These are phyloP conservation scores for Botrytis byssoidea DNA, from an alignment of 2,329 filamentous ascomycete genomes.

Conservation along the genomic window DNA sequence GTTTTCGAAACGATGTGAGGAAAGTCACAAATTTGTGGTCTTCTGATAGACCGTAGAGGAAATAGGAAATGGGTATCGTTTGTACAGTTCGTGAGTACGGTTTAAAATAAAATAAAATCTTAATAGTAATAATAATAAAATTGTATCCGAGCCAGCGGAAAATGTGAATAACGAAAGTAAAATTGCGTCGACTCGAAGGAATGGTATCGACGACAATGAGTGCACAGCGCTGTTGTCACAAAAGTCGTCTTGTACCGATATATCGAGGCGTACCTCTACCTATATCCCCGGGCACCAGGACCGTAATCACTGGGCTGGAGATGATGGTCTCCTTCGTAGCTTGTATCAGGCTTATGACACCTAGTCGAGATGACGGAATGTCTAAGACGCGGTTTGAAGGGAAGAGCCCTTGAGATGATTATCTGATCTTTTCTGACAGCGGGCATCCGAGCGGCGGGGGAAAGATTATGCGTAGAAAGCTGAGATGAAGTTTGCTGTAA, in stretches of 20 bases:
- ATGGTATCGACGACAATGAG: conserved; percentile 52
- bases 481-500: conserved; percentile 11
- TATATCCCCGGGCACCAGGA: conserved; percentile 42
- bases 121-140: conserved; percentile 32
- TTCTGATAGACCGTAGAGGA: conserved; percentile 10
- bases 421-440: conserved; percentile 53
- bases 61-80: conserved; percentile 36
- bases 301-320: conserved; percentile 33
- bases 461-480: conserved; percentile 4
- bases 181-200: conserved; percentile 45
- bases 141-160: conserved; percentile 55
- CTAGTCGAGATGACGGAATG: conserved; percentile 36
- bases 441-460: conserved; percentile 50
- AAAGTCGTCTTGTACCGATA: conserved; percentile 19
- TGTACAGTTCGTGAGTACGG: not conserved
- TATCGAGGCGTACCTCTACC: conserved; percentile 32
- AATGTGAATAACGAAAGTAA: conserved; percentile 36
- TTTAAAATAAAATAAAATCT: conserved; percentile 28
- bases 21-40: conserved; percentile 24
- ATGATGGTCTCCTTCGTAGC: conserved; percentile 36
- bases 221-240: conserved; percentile 44
- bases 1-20: not conserved
- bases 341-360: conserved; percentile 42
- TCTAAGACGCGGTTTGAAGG: conserved; percentile 44
- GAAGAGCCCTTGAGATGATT: conserved; percentile 49